These are phyloP conservation scores for Curvularia lunata DNA, from an alignment of 2,329 filamentous ascomycete species.

Conservation along the genomic window DNA sequence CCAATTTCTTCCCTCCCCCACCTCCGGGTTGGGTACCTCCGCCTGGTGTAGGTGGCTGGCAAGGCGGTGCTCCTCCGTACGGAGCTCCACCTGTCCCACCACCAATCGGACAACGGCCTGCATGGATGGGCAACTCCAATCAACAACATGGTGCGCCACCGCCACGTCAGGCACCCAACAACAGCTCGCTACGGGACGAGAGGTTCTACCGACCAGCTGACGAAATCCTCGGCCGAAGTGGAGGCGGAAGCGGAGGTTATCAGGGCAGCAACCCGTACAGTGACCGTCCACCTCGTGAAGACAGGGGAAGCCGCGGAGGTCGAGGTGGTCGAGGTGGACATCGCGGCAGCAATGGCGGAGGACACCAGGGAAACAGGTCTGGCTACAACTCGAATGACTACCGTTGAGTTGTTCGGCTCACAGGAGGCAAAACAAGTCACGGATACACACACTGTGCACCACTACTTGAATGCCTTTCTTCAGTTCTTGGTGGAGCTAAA, in stretches of 20 bases:
- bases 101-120: conserved; percentile 23
- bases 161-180: conserved; percentile 27
- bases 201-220: conserved; percentile 35
- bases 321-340: conserved; percentile 38
- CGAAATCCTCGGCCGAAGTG: conserved; percentile 34
- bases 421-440: conserved; percentile 45
- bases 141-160: conserved; percentile 31
- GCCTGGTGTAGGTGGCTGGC: conserved; percentile 18
- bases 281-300: conserved; percentile 27
- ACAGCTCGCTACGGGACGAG: conserved; percentile 32
- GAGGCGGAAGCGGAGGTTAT: conserved; percentile 26
- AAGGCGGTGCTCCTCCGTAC: conserved; percentile 23
- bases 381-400: conserved; percentile 29
- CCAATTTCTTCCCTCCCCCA: conserved; percentile 32
- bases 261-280: conserved; percentile 30
- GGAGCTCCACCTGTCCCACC: conserved; percentile 24
- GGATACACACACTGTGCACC: conserved; percentile 81
- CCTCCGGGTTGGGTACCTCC: conserved; percentile 42
- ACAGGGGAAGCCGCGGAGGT: conserved; percentile 23
- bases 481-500: conserved; percentile 70
- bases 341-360: conserved; percentile 32
- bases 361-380: conserved; percentile 22
- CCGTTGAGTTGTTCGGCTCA: conserved; percentile 6
- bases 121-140: conserved; percentile 29
- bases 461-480: conserved; percentile 78